A percentile compares a stretch with the other conserved stretches of the same genome.
phyloP scores from a whole-genome alignment of 2,329 filamentous ascomycete species.

The Curvularia hawaiiensis region DNA sequence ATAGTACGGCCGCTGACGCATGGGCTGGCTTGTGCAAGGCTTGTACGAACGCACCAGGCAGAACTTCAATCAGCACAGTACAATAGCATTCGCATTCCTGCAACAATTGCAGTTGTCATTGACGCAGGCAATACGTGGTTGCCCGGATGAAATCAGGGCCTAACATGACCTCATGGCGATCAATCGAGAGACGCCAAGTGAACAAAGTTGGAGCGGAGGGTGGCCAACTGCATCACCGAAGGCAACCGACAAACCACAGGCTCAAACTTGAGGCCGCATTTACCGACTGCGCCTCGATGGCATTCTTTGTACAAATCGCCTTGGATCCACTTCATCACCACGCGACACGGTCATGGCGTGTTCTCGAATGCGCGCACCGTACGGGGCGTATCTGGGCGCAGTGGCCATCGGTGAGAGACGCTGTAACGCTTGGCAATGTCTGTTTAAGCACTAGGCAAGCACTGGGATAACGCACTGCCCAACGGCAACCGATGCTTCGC shows the following conservation, averaged over 20 bases:
- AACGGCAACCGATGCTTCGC: constrained; percentile 2
- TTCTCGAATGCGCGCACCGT: background rate
- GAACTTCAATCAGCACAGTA: background rate
- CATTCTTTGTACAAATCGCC: constrained; percentile 3
- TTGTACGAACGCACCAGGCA: background rate
- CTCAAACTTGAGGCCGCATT: constrained; percentile 11
- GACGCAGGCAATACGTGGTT: constrained; percentile 12
- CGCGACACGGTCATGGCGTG: background rate
- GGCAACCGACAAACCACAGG: constrained; percentile 9
- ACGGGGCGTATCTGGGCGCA: background rate
- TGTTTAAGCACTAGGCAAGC: background rate
- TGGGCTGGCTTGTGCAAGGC: constrained; percentile 3
- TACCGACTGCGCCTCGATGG: constrained; percentile 16
- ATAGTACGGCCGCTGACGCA: constrained; percentile 8
- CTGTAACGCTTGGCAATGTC: background rate
- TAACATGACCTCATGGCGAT: constrained; percentile 18
- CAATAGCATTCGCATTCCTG: background rate
- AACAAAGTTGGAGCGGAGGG: constrained; percentile 6
- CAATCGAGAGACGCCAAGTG: constrained; percentile 9
- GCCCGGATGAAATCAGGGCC: background rate
- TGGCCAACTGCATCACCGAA: constrained; percentile 16
- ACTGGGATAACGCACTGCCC: constrained; percentile 4
- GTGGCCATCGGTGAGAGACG: background rate
- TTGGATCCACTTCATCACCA: constrained; percentile 4
- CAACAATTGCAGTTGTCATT: background rate